A percentile compares a stretch with the other conserved stretches of the same genome.
Conservation (phyloP, 1,139 yeast genomes). For the Geotrichum europaeum region DNA sequence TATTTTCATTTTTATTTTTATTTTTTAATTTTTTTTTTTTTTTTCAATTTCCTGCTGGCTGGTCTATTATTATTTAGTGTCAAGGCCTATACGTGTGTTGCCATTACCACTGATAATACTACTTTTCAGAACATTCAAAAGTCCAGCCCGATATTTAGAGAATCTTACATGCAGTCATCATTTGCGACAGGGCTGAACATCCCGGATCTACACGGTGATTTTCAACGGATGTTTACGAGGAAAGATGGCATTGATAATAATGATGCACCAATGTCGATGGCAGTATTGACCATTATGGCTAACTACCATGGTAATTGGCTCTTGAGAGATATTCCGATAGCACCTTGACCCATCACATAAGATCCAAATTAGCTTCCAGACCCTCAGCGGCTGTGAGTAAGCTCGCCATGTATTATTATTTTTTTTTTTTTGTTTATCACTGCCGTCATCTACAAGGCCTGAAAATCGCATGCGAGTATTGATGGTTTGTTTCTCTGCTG, state of each 20-base stretch:
- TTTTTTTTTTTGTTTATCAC: neutral
- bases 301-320: too few relatives aligned
- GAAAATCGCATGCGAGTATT: neutral
- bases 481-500: neutral
- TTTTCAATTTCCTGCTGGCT: neutral
- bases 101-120: neutral
- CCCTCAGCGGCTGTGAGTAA: neutral
- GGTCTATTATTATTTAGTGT: neutral
- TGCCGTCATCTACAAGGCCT: neutral
- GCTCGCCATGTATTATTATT: neutral
- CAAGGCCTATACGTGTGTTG: neutral
- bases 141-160: too few relatives aligned
- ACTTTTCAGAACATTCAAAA: too few relatives aligned
- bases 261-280: neutral
- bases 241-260: neutral
- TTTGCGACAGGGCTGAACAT: too few relatives aligned
- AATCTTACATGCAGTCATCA: too few relatives aligned
- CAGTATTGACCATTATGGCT: neutral
- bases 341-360: neutral
- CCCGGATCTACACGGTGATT: neutral
- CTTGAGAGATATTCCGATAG: too few relatives aligned
- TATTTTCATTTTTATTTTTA: neutral
- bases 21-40: neutral
- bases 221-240: neutral
- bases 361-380: neutral